These are phyloP conservation scores for Lepraria neglecta DNA, from an alignment of 495 filamentous ascomycete genomes.

Conservation along the genomic window DNA sequence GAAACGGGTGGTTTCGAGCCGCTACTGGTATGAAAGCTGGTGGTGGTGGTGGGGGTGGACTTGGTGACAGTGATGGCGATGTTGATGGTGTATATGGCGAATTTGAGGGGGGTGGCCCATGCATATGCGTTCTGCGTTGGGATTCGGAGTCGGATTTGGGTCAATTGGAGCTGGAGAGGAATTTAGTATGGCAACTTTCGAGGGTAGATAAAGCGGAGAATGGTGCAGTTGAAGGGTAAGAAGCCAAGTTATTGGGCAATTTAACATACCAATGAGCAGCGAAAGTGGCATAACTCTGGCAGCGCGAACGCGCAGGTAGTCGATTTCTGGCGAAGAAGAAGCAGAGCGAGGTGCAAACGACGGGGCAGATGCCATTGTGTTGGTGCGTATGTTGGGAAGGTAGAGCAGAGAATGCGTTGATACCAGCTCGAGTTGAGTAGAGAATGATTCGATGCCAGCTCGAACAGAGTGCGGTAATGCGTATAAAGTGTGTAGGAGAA, in stretches of 20 bases:
- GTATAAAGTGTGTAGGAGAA: neutral
- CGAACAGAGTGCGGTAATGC: neutral
- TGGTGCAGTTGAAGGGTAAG: neutral
- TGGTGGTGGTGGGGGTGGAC: neutral
- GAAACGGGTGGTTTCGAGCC: no score
- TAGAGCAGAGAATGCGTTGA: neutral
- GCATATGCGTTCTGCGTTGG: neutral
- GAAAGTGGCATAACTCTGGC: no score
- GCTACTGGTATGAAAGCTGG: neutral
- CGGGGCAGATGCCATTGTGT: slow-evolving; percentile 1
- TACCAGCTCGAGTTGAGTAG: neutral
- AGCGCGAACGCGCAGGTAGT: no score
- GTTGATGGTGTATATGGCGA: neutral
- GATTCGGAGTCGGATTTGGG: neutral
- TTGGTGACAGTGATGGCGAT: neutral
- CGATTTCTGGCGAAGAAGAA: no score
- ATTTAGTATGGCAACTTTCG: no score
- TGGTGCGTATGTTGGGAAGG: neutral
- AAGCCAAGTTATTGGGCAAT: neutral
- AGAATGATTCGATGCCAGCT: neutral
- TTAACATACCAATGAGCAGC: slow-evolving; percentile 1
- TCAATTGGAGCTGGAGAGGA: neutral
- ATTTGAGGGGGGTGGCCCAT: neutral
- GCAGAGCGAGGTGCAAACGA: neutral
- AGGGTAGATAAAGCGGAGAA: neutral